A percentile compares a stretch with the other conserved stretches of the same genome.
Evolutionary conservation across 148 eudicot species (phyloP).

Genomic region (Cornus kousa): DNA sequence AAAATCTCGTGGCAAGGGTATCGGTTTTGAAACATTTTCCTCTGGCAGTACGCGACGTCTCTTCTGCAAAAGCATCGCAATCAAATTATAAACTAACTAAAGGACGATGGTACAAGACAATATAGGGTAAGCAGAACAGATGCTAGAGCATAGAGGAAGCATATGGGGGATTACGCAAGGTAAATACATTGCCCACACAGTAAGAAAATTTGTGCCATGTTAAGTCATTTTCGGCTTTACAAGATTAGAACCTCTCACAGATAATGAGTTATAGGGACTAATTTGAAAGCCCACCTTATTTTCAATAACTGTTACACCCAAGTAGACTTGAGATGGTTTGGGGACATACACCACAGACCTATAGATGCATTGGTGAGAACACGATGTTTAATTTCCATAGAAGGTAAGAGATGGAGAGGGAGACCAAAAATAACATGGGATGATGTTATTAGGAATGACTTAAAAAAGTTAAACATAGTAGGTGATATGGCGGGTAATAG

Average conservation of each 20-base stretch:
- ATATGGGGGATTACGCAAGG: background rate
- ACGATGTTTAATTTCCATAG: no score
- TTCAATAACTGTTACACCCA: background rate
- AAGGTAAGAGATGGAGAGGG: no score
- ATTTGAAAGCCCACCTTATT: background rate
- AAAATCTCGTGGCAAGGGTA: constrained; percentile 33
- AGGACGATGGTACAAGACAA: background rate
- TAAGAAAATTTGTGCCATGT: background rate
- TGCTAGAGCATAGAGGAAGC: background rate
- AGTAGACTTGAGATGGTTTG: no score
- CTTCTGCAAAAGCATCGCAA: constrained; percentile 24
- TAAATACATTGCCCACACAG: background rate
- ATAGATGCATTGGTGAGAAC: no score
- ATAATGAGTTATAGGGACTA: background rate
- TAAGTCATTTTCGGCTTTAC: background rate
- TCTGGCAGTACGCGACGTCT: constrained; percentile 13
- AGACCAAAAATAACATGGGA: no score
- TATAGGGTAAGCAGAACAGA: background rate
- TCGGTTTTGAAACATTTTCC: constrained; percentile 7
- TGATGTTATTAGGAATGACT: no score
- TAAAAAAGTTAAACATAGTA: no score
- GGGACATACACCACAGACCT: no score
- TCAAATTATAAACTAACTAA: background rate
- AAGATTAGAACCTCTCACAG: background rate
- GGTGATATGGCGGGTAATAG: no score